Conservation (phyloP, 139 green algal genomes). For the Coelastrella sp. region DNA sequence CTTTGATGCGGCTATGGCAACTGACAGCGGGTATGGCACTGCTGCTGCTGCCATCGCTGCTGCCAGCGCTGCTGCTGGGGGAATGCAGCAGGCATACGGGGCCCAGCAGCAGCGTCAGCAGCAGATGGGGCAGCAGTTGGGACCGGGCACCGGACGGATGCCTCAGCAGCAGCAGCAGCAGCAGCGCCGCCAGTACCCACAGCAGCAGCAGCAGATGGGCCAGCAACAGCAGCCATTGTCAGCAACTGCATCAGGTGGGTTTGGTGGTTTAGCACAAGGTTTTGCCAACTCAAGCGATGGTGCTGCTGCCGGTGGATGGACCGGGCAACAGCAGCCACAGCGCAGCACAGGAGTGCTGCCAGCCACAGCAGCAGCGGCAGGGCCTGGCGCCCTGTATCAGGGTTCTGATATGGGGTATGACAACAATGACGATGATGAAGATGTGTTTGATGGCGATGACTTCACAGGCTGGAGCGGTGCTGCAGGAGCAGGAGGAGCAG, state of each 20-base stretch:
- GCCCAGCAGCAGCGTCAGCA: conserved; percentile 4
- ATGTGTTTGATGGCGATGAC: neutral
- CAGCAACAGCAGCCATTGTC: conserved; percentile 19
- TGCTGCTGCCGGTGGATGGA: neutral
- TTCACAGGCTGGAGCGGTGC: no score
- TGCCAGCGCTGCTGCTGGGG: neutral
- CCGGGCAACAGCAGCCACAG: neutral
- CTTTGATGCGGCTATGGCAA: conserved; percentile 26
- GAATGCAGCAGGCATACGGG: neutral
- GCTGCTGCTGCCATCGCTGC: neutral
- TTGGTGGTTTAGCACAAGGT: conserved; percentile 1
- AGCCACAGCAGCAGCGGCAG: neutral
- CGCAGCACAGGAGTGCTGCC: neutral
- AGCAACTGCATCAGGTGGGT: neutral
- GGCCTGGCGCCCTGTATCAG: neutral
- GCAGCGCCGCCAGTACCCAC: neutral
- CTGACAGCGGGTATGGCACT: neutral
- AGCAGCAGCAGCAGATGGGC: neutral
- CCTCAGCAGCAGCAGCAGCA: conserved; percentile 24
- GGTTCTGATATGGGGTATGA: neutral
- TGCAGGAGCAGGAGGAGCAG: neutral
- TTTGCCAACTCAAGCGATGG: neutral
- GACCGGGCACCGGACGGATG: neutral
- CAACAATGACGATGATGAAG: neutral
- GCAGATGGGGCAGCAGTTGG: neutral